phyloP scores from a whole-genome alignment of 2,329 filamentous ascomycete species.

The Rutstroemia sp. region DNA sequence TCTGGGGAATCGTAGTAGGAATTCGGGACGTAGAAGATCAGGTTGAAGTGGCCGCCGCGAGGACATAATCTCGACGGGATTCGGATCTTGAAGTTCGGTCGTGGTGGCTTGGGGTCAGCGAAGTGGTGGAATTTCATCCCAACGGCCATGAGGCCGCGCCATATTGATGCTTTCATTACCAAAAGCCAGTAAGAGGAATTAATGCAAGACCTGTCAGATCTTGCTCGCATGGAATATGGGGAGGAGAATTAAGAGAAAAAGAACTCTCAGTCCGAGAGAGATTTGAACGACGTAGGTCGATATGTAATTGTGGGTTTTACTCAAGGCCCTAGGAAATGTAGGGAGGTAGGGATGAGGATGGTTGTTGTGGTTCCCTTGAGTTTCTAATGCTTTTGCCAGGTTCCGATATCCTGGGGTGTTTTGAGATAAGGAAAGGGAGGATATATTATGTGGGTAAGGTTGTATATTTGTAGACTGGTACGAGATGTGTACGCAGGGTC shows the following conservation, averaged over 20 bases:
- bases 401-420: no score
- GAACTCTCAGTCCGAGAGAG: background rate
- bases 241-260: background rate
- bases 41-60: slow-evolving; percentile 28
- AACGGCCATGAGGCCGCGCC: slow-evolving; percentile 29
- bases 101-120: slow-evolving; percentile 25
- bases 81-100: slow-evolving; percentile 27
- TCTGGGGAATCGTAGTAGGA: slow-evolving; percentile 30
- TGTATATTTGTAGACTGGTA: no score
- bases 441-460: no score
- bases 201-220: background rate
- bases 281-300: no score
- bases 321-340: no score
- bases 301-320: no score
- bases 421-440: no score
- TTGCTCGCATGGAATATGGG: background rate
- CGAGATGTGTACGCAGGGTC: no score
- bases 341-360: no score
- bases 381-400: no score
- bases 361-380: no score
- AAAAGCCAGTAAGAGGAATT: slow-evolving; percentile 13
- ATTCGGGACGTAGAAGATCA: slow-evolving; percentile 38
- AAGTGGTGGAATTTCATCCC: slow-evolving; percentile 30
- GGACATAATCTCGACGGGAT: slow-evolving; percentile 27
- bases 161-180: slow-evolving; percentile 28